These are phyloP conservation scores for Diaporthe helianthi DNA, from an alignment of 2,329 filamentous ascomycete species.

Conservation along the genomic window DNA sequence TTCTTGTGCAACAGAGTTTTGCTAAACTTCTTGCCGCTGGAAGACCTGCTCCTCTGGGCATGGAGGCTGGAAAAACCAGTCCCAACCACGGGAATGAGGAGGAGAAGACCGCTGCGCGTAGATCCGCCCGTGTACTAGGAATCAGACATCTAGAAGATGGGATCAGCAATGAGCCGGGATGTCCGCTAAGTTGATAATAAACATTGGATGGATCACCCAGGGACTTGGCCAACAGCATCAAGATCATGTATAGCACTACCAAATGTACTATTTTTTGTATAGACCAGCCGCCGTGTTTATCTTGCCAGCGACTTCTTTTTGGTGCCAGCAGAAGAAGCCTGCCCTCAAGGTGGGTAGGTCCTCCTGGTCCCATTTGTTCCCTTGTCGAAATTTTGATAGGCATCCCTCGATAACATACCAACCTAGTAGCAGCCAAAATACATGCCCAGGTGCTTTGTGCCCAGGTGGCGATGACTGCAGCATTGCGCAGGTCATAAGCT, in stretches of 20 bases:
- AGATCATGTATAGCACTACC: slow-evolving; percentile 1
- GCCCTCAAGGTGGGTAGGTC: background rate
- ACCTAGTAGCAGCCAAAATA: too few species aligned
- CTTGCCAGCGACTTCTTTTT: too few species aligned
- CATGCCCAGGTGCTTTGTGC: too few species aligned
- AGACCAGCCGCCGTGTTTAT: background rate
- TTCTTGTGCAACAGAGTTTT: slow-evolving; percentile 61
- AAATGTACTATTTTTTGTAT: background rate
- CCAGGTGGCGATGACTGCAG: background rate
- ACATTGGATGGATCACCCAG: background rate
- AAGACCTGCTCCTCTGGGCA: slow-evolving; percentile 70
- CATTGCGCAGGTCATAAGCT: background rate
- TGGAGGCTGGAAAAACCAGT: slow-evolving; percentile 70
- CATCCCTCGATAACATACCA: background rate
- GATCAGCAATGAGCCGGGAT: background rate
- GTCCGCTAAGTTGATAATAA: background rate
- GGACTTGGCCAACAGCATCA: background rate
- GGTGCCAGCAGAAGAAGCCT: background rate
- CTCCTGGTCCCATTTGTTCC: background rate
- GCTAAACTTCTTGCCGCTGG: slow-evolving; percentile 66
- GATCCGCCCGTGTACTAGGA: slow-evolving; percentile 16
- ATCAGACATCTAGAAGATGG: background rate
- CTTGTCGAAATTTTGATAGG: background rate
- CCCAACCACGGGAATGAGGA: slow-evolving; percentile 50
- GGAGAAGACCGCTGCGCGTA: slow-evolving; percentile 27